A percentile compares a stretch with the other conserved stretches of the same genome.
These are phyloP conservation scores for Paramecium sexaurelia DNA, from an alignment of 73 alveolate species.

Conservation along the genomic window DNA sequence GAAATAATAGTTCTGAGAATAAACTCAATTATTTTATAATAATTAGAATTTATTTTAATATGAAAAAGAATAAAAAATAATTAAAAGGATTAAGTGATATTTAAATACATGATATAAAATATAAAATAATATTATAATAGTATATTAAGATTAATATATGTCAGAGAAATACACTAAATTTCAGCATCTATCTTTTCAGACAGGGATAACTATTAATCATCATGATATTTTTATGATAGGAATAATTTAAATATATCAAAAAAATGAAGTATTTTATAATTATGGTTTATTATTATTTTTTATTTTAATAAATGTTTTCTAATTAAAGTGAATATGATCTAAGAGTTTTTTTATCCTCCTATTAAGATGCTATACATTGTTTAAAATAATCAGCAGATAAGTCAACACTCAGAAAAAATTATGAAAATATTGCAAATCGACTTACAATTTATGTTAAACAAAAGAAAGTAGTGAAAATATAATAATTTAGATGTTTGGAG, in stretches of 20 bases:
- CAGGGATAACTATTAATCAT: constrained; percentile 28
- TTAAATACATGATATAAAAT: neutral
- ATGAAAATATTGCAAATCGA: constrained; percentile 41
- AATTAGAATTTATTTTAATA: no score
- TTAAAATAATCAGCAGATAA: constrained; percentile 43
- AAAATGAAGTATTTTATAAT: constrained; percentile 19
- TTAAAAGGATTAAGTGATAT: no score
- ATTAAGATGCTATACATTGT: constrained; percentile 37
- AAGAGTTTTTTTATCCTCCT: constrained; percentile 17
- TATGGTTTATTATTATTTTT: constrained; percentile 28
- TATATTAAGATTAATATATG: neutral
- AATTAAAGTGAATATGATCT: neutral
- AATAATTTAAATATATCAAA: neutral
- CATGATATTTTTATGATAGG: neutral
- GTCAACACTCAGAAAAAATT: neutral
- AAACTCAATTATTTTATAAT: no score
- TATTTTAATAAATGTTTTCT: neutral
- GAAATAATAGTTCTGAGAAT: no score
- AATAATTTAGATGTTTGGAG: neutral
- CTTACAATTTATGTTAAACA: neutral
- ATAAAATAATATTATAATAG: neutral
- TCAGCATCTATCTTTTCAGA: constrained; percentile 29
- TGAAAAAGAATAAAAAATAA: no score
- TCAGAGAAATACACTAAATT: constrained; percentile 38
- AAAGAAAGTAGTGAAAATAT: neutral